Evolutionary conservation across 768 basidiomycete genomes (phyloP).

Genomic region (Rossbeevera mucosa): DNA sequence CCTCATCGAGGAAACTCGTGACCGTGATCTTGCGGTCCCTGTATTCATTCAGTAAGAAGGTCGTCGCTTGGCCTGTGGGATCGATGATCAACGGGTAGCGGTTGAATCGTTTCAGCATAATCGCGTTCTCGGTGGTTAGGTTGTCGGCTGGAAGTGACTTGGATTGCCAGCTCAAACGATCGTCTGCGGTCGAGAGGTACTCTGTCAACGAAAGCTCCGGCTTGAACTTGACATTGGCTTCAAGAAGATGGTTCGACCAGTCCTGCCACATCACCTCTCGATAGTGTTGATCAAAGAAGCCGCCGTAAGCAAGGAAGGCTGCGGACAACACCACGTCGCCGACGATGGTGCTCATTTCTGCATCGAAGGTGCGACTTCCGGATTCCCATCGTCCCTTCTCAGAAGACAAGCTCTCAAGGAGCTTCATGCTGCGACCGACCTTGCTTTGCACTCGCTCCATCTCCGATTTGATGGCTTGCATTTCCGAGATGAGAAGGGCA

Average conservation of each 20-base stretch:
- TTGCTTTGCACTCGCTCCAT: conserved; percentile 98
- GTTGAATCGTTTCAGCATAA: conserved; percentile 97
- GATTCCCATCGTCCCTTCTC: conserved; percentile 93
- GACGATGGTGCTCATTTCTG: conserved; percentile 97
- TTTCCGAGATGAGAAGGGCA: conserved; percentile 92
- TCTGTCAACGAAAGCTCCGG: conserved; percentile 88
- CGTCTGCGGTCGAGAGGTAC: conserved; percentile 95
- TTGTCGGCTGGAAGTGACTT: conserved; percentile 95
- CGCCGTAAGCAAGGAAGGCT: conserved; percentile 94
- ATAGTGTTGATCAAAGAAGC: conserved; percentile 98
- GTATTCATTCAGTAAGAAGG: conserved; percentile 92
- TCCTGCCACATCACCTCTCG: conserved; percentile 96
- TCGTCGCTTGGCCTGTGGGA: conserved; percentile 94
- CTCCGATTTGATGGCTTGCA: conserved; percentile 93
- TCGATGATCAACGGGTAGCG: conserved; percentile 98
- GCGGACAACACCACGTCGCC: conserved; percentile 95
- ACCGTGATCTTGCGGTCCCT: conserved; percentile 95
- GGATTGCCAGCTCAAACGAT: conserved; percentile 92
- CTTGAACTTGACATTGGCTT: conserved; percentile 90
- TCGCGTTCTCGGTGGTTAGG: conserved; percentile 97
- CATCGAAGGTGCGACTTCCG: conserved; percentile 92
- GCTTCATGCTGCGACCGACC: conserved; percentile 94
- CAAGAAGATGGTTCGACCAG: conserved; percentile 85
- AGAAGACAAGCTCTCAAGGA: conserved; percentile 90
- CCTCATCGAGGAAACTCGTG: conserved; percentile 97